phyloP scores from a whole-genome alignment of 768 basidiomycete species.

The Asterophora lycoperdoides region DNA sequence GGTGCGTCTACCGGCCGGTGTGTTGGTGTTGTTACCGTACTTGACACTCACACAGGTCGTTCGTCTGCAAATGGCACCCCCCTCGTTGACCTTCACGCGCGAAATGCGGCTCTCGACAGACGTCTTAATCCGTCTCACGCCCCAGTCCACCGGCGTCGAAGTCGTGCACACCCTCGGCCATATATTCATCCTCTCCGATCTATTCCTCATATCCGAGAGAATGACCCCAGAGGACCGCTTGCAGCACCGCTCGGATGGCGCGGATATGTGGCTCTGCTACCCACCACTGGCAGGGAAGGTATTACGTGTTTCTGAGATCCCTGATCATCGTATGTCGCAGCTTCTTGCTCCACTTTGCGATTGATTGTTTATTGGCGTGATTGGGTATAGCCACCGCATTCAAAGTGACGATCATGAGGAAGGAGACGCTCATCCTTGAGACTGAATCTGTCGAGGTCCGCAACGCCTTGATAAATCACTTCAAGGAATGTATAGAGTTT shows the following conservation, averaged over 20 bases:
- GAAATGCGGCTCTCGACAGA: constrained; percentile 70
- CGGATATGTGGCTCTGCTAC: constrained; percentile 91
- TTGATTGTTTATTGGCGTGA: background rate
- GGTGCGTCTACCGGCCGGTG: constrained; percentile 38
- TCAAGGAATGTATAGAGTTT: constrained; percentile 83
- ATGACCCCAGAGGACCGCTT: constrained; percentile 65
- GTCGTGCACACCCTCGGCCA: constrained; percentile 76
- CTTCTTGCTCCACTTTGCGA: background rate
- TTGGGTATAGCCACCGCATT: constrained; percentile 57
- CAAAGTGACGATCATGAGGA: constrained; percentile 79
- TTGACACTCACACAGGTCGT: constrained; percentile 54
- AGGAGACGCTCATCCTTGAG: constrained; percentile 74
- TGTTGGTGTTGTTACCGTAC: background rate
- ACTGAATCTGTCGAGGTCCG: constrained; percentile 53
- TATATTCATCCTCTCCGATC: constrained; percentile 86
- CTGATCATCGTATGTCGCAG: constrained; percentile 50
- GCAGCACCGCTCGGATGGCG: constrained; percentile 46
- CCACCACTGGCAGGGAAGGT: constrained; percentile 96
- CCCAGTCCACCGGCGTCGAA: constrained; percentile 69
- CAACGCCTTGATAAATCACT: constrained; percentile 61
- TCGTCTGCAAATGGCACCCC: constrained; percentile 84
- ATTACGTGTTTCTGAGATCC: constrained; percentile 61
- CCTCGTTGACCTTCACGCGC: constrained; percentile 72
- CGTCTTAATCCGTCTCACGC: constrained; percentile 71
- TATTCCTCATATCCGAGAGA: constrained; percentile 87